phyloP scores from a whole-genome alignment of 805 yeast genomes.

The Nakazawaea ishiwadae region DNA sequence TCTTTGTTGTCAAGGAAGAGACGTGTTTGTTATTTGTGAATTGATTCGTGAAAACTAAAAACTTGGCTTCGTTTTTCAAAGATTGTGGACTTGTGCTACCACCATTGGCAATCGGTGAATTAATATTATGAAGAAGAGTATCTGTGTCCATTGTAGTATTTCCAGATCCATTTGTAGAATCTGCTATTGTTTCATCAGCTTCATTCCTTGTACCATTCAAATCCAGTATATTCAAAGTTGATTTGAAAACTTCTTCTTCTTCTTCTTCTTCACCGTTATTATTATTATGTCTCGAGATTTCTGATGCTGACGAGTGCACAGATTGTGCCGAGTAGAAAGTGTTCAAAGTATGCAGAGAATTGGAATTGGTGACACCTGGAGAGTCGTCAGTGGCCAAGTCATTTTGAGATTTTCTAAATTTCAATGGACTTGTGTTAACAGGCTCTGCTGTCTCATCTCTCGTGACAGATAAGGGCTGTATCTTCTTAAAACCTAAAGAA shows the following conservation, averaged over 20 bases:
- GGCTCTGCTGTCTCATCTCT: background rate
- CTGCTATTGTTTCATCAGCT: background rate
- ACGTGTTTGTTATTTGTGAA: background rate
- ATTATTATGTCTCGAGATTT: background rate
- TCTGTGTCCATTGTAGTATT: constrained; percentile 5
- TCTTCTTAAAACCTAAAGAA: constrained; percentile 13
- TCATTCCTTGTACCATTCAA: background rate
- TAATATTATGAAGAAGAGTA: background rate
- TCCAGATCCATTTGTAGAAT: background rate
- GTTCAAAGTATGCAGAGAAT: constrained; percentile 9
- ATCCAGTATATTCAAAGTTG: background rate
- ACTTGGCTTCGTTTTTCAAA: background rate
- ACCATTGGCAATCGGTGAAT: background rate
- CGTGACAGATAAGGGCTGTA: constrained; percentile 11
- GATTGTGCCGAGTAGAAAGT: constrained; percentile 9
- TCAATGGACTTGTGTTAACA: constrained; percentile 6
- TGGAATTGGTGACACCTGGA: background rate
- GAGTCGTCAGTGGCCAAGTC: background rate
- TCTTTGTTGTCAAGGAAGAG: background rate
- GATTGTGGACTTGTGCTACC: no score
- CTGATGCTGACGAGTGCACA: constrained; percentile 7
- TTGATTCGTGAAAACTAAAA: constrained; percentile 7
- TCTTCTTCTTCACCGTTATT: background rate
- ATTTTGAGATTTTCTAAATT: background rate
- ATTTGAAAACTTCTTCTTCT: background rate